Conservation (phyloP, 441 rosid genomes). For the Erodium chrysanthum region DNA sequence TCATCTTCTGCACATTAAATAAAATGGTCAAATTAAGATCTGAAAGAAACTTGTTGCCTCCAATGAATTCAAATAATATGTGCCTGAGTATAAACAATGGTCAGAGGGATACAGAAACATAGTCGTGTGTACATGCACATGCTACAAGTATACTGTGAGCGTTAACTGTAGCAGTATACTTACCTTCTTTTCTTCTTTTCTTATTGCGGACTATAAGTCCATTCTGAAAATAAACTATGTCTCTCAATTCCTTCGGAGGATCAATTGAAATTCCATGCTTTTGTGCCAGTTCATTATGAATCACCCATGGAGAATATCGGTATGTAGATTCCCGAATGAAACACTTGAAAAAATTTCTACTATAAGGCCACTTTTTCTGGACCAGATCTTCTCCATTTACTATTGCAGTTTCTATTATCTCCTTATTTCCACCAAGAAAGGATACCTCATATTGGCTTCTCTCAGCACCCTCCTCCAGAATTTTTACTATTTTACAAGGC, state of each 20-base stretch:
- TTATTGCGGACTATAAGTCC: constrained; percentile 48
- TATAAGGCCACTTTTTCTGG: constrained; percentile 62
- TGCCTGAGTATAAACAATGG: background rate
- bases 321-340: constrained; percentile 85
- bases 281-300: constrained; percentile 55
- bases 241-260: constrained; percentile 51
- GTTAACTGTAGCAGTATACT: constrained; percentile 28
- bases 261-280: constrained; percentile 55
- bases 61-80: background rate
- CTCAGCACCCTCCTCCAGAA: constrained; percentile 28
- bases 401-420: constrained; percentile 36
- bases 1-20: constrained; percentile 35
- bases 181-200: constrained; percentile 38
- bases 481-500: constrained; percentile 58
- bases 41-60: background rate
- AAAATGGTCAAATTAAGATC: constrained; percentile 12
- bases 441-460: constrained; percentile 49
- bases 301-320: constrained; percentile 79
- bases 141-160: background rate
- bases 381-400: constrained; percentile 51
- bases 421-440: constrained; percentile 58
- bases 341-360: constrained; percentile 70
- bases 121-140: background rate
- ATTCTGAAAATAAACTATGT: constrained; percentile 45
- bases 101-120: background rate